Evolutionary conservation across 176 grass and related monocot species (phyloP).

Genomic region (Coix lacrymajobi): DNA sequence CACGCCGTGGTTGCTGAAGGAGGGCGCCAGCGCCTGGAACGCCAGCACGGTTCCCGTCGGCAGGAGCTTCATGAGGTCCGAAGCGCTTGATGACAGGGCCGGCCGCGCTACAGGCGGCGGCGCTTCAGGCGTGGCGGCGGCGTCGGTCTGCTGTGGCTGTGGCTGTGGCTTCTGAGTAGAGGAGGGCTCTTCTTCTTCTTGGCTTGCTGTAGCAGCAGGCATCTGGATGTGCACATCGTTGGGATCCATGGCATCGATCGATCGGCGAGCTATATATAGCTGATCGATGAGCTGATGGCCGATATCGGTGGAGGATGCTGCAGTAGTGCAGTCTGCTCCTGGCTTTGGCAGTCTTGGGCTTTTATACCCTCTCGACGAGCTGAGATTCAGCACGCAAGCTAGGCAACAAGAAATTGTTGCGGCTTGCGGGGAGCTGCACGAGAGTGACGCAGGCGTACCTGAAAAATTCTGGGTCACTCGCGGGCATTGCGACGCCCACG

Average conservation of each 20-base stretch:
- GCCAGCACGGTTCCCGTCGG: constrained; percentile 56
- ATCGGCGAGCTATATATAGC: not conserved
- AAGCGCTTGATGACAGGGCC: constrained; percentile 17
- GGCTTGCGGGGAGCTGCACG: constrained; percentile 8
- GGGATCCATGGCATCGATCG: not conserved
- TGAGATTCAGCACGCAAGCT: not conserved
- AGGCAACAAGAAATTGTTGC: not conserved
- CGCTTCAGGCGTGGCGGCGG: too few relatives aligned
- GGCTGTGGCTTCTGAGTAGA: not conserved
- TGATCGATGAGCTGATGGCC: not conserved
- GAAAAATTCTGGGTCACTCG: not conserved
- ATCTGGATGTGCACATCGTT: constrained; percentile 2
- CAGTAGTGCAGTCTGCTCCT: too few relatives aligned
- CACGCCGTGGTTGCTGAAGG: constrained; percentile 56
- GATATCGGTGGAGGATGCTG: not conserved
- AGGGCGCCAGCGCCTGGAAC: constrained; percentile 62
- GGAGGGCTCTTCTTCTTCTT: not conserved
- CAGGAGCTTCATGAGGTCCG: constrained; percentile 57
- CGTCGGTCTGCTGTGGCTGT: not conserved
- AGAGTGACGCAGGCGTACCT: not conserved
- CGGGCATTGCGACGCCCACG: not conserved
- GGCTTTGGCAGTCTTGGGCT: not conserved
- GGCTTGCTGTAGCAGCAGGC: not conserved
- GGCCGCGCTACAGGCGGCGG: not conserved
- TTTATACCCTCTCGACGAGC: not conserved